Conservation (phyloP, 768 basidiomycete species). For the Kwoniella newhampshirensis region DNA sequence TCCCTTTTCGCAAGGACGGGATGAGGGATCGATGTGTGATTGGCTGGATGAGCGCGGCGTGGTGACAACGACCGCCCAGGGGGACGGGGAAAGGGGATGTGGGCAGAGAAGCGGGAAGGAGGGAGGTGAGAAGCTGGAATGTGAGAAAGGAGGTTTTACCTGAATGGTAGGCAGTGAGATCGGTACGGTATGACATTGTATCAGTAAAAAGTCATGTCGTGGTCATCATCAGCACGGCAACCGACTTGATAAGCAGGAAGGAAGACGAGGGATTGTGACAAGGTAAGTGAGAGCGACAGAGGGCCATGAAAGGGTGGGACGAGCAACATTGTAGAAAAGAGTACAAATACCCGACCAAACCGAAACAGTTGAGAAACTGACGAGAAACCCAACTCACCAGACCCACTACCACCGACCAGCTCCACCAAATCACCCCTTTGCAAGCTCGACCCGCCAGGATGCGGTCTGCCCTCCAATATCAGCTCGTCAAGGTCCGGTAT, state of each 20-base stretch:
- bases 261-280: too few relatives aligned
- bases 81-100: slow-evolving; percentile 14
- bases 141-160: slow-evolving; percentile 39
- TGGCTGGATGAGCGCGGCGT: slow-evolving; percentile 26
- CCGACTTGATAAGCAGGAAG: too few relatives aligned
- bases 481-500: slow-evolving; percentile 30
- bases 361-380: too few relatives aligned
- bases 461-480: slow-evolving; percentile 28
- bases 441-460: slow-evolving; percentile 32
- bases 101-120: slow-evolving; percentile 33
- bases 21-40: slow-evolving; percentile 23
- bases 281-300: too few relatives aligned
- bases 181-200: too few relatives aligned
- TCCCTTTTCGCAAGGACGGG: slow-evolving; percentile 2
- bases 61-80: slow-evolving; percentile 27
- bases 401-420: slow-evolving; percentile 36
- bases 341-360: too few relatives aligned
- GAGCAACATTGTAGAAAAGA: too few relatives aligned
- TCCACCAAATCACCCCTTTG: slow-evolving; percentile 45
- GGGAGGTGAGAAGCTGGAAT: slow-evolving; percentile 38
- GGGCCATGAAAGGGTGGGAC: too few relatives aligned
- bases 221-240: too few relatives aligned
- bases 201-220: too few relatives aligned
- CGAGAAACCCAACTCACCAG: slow-evolving; percentile 24
- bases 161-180: neutral